Evolutionary conservation across 2,329 filamentous ascomycete genomes (phyloP).

Genomic region (Penicillium sp.): DNA sequence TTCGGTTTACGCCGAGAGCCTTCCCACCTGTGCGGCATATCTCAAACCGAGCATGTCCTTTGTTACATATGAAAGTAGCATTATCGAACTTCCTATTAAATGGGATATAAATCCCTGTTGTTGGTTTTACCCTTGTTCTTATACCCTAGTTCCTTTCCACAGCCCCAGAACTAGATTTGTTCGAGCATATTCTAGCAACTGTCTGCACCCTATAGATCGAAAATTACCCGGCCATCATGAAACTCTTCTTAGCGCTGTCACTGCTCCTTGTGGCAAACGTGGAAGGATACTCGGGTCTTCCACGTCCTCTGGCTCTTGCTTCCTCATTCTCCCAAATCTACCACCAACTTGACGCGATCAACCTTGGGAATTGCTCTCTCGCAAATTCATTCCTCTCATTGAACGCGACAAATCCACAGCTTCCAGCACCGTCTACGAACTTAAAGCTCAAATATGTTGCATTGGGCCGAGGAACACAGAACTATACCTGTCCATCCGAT

Average conservation of each 20-base stretch:
- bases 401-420: conserved; percentile 15
- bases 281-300: conserved; percentile 3
- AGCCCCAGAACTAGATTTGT: neutral
- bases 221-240: conserved; percentile 2
- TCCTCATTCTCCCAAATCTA: conserved; percentile 17
- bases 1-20: neutral
- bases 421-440: conserved; percentile 28
- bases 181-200: neutral
- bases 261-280: conserved; percentile 1
- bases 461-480: conserved; percentile 50
- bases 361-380: conserved; percentile 24
- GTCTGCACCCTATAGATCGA: neutral
- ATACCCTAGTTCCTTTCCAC: neutral
- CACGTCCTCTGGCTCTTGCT: conserved; percentile 14
- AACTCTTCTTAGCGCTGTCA: neutral
- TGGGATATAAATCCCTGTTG: neutral
- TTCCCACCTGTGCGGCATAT: neutral
- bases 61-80: neutral
- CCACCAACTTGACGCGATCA: conserved; percentile 19
- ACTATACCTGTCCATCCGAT: conserved; percentile 45
- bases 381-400: conserved; percentile 13
- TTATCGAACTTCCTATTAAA: neutral
- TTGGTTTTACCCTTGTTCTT: neutral
- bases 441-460: conserved; percentile 44
- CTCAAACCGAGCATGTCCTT: conserved; percentile 1